Percentiles rank a stretch among this genome's conserved stretches.
These are phyloP conservation scores for Phytophthora ohioensis DNA, from an alignment of 352 stramenopile genomes.

Conservation along the genomic window DNA sequence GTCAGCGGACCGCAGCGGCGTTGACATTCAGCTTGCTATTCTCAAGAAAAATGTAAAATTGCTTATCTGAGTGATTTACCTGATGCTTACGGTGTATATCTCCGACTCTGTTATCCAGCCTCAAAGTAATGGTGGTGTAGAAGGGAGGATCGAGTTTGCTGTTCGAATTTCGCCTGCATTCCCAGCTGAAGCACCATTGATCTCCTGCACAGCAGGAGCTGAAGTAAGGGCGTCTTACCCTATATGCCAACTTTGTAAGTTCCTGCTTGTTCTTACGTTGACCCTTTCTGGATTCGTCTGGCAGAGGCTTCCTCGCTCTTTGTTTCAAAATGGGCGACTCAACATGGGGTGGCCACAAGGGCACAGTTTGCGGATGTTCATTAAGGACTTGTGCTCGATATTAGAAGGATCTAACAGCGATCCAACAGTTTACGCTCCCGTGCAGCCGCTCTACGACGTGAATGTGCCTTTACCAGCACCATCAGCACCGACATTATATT, in stretches of 20 bases:
- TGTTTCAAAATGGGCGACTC: slow-evolving; percentile 52
- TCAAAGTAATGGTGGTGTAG: slow-evolving; percentile 41
- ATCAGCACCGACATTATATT: slow-evolving; percentile 49
- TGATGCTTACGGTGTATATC: background rate
- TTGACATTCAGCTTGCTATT: slow-evolving; percentile 47
- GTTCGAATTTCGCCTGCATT: slow-evolving; percentile 54
- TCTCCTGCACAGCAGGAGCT: slow-evolving; percentile 54
- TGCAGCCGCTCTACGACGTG: slow-evolving; percentile 29
- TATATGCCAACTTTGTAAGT: background rate
- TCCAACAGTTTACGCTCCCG: slow-evolving; percentile 10
- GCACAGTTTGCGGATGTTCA: slow-evolving; percentile 61
- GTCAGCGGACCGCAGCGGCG: slow-evolving; percentile 25
- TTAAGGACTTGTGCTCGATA: slow-evolving; percentile 58
- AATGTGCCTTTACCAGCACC: slow-evolving; percentile 29
- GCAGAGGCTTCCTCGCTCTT: slow-evolving; percentile 52
- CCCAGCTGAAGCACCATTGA: slow-evolving; percentile 49
- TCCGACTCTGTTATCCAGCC: slow-evolving; percentile 28
- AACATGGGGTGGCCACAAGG: slow-evolving; percentile 57
- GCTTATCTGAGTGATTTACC: background rate
- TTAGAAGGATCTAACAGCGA: slow-evolving; percentile 24
- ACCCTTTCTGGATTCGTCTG: slow-evolving; percentile 1
- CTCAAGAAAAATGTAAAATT: slow-evolving; percentile 49
- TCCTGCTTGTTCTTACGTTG: slow-evolving; percentile 1
- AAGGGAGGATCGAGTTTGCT: slow-evolving; percentile 51
- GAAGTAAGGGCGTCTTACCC: slow-evolving; percentile 41